Evolutionary conservation across 192 early-diverging fungal species (phyloP), one percentile per base, ranked within the genome.

Genomic region (Gigaspora rosea): DNA sequence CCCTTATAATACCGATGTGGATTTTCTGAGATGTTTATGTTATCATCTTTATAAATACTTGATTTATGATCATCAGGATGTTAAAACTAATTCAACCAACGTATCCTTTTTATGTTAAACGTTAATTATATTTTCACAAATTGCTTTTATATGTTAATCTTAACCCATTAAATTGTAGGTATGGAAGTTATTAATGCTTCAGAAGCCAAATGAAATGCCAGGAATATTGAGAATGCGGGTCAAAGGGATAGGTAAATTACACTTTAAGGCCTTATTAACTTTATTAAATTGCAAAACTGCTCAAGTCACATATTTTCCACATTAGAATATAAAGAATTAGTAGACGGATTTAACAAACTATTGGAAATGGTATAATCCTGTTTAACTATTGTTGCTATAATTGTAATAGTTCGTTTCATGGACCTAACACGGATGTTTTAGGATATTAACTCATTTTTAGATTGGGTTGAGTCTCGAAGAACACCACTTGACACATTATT

Each of bases 1-100:
- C 76, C 49, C 63, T 12, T 78, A 78, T 32, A 87, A 90, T 36
- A 85, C 71, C 0, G 91, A 92, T 78, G 80, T 80, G n/a, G 91
- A 93, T 50, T 93, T 90, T 63, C 80, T 90, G 71, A 85, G 83
- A 71, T 85, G 87, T 62, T 75, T 93, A 41, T 84, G 88, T 49
- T 83, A 90, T 71, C 87, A 92, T 79, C 67, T 93, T 35, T 92
- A 88, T 67, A 79, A 80, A 36, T 83, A 86, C 66, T 74, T 91
- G 50, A 66, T 84, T 8, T 79, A 80, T 16, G 77, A 82, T 1
- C 79, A 84, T 48, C 71, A 82, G 27, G 80, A 74, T 50, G 81
- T 89, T 0, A 82, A 81, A 57, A 69, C 54, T 10, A 83, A 71
- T 65, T 83, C 89, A 49, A 79, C 90, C 73, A 89, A 79, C 35